Evolutionary conservation across 2,329 filamentous ascomycete genomes (phyloP).

Genomic region (Thermoascus crustaceus): DNA sequence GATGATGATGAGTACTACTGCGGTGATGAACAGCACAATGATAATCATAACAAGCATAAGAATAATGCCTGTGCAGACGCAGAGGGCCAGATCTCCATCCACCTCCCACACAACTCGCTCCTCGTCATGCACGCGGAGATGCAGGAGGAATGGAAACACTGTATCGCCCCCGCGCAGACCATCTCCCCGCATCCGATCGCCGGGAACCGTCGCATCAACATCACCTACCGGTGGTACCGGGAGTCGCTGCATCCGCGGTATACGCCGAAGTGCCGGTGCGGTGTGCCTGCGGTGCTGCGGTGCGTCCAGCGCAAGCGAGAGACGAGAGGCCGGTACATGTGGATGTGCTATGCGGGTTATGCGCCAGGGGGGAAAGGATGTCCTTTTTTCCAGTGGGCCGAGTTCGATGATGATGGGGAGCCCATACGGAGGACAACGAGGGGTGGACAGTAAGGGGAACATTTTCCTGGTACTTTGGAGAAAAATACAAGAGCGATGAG

Average conservation of each 20-base stretch:
- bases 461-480: no score
- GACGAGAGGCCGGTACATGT: conserved; percentile 75
- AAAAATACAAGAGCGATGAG: no score
- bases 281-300: conserved; percentile 59
- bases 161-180: conserved; percentile 62
- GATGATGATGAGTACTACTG: conserved; percentile 40
- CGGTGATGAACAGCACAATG: conserved; percentile 6
- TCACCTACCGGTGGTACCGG: conserved; percentile 87
- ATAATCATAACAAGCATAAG: conserved; percentile 6
- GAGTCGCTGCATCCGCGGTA: conserved; percentile 64
- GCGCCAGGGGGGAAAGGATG: conserved; percentile 49
- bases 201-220: conserved; percentile 74
- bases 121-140: conserved; percentile 96
- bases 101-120: conserved; percentile 88
- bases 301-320: conserved; percentile 73
- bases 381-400: conserved; percentile 74
- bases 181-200: conserved; percentile 81
- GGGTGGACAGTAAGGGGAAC: conserved; percentile 7
- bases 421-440: conserved; percentile 50
- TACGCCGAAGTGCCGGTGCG: conserved; percentile 72
- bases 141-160: conserved; percentile 96
- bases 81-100: conserved; percentile 82
- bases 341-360: conserved; percentile 75
- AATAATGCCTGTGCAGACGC: conserved; percentile 44
- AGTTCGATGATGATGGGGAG: conserved; percentile 78